Base-by-base conservation (phyloP, 768 basidiomycete species). In the Suillus clintonianus region DNA sequence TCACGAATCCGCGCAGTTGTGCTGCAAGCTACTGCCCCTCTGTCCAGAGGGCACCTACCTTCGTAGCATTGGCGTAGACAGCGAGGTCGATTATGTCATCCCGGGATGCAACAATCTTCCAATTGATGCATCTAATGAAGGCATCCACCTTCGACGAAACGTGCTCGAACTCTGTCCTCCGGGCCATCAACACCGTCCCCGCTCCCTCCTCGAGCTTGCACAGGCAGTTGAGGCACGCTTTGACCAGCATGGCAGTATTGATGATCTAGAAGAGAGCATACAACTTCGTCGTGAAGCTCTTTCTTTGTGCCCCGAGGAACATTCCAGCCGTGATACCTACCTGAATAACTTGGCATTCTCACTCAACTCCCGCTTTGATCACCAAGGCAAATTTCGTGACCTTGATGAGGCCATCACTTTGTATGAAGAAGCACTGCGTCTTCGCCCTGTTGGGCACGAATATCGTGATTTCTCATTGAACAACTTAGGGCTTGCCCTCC, bases 401-500 rank as follows among this genome's bases (percentile, higher is more conserved):
- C 36, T 60, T 0, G 32, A 60, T 8, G 59, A 60, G 45, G 59
- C 59, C 11, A 48, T 60, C 27, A 9, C 42, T 19, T 14, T 60
- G 59, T 17, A 48, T 6, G 30, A 32, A n/a, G 24, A n/a, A 24
- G 45, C 30, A 15, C 13, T 60, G 45, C 45, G 7, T 1, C 5
- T 59, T 6, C 58, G 39, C 24, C 58, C 59, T 19, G 15, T 34
- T 22, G 24, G 27, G 10, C 45, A 50, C 5, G 4, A 43, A 43
- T 22, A 1, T 47, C 45, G 45, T 15, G 10, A 11, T n/a, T 15
- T 2, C 9, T 59, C 70, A 37, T 63, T 75, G 3, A 63, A 64
- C 11, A 69, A 65, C 45, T 65, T 67, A 50, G 64, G 62, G 8
- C 15, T 19, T 24, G 64, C 69, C 39, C 69, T 71, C 51, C 53